These are phyloP conservation scores for Singerocomus inundabilis DNA, from an alignment of 1,284 basidiomycete species.

Conservation along the genomic window DNA sequence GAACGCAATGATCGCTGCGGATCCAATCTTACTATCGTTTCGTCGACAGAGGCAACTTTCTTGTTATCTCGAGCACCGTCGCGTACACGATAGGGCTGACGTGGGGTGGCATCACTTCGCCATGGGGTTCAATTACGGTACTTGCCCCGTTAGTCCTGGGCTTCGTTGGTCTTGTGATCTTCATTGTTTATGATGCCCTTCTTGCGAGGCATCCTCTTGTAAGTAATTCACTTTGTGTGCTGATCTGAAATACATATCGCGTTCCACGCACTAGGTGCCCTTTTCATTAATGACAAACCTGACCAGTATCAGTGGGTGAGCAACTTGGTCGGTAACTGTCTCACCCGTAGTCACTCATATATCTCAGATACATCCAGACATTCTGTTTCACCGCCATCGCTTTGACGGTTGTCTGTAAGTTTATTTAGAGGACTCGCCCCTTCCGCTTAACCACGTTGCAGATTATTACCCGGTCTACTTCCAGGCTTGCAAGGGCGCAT, in stretches of 20 bases:
- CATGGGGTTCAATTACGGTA: slow-evolving; percentile 14
- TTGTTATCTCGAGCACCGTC: slow-evolving; percentile 16
- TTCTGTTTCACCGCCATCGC: neutral
- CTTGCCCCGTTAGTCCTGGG: slow-evolving; percentile 15
- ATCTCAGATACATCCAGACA: slow-evolving; percentile 12
- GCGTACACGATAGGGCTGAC: no score
- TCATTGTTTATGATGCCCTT: slow-evolving; percentile 15
- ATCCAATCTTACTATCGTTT: neutral
- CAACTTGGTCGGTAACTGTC: neutral
- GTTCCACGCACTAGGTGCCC: slow-evolving; percentile 6
- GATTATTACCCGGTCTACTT: slow-evolving; percentile 16
- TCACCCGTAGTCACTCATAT: neutral
- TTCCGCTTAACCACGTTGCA: neutral
- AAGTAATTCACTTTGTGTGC: neutral
- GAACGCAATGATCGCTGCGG: neutral
- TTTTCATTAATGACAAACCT: slow-evolving; percentile 13
- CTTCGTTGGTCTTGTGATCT: slow-evolving; percentile 10
- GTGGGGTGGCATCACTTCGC: slow-evolving; percentile 14
- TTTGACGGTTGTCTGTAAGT: neutral
- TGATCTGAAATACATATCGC: neutral
- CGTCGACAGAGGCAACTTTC: slow-evolving; percentile 5
- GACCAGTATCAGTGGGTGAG: slow-evolving; percentile 19
- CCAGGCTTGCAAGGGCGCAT: slow-evolving; percentile 14
- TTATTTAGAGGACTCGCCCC: neutral
- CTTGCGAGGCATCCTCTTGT: slow-evolving; percentile 17